Percentiles rank a stretch among this genome's conserved stretches.
Conservation (phyloP, 2,329 filamentous ascomycete species). For the Periconia sp. region DNA sequence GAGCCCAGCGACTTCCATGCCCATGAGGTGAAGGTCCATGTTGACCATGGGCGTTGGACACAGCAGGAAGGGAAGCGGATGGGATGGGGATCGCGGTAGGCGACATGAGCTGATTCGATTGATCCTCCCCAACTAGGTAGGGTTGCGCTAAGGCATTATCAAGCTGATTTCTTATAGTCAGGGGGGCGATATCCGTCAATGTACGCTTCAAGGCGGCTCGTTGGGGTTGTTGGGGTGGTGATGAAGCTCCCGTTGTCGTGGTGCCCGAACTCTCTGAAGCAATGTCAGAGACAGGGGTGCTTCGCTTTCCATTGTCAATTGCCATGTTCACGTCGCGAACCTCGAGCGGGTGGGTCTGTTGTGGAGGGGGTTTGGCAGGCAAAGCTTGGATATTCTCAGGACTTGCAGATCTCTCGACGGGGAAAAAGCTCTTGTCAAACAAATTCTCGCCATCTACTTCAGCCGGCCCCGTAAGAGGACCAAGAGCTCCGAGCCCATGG, state of each 20-base stretch:
- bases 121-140: constrained; percentile 61
- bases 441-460: constrained; percentile 73
- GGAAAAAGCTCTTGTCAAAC: constrained; percentile 80
- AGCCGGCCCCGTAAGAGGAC: constrained; percentile 80
- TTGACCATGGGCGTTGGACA: constrained; percentile 35
- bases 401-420: constrained; percentile 51
- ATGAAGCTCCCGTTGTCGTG: constrained; percentile 14
- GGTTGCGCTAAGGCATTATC: constrained; percentile 84
- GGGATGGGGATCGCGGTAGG: constrained; percentile 47
- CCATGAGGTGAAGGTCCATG: constrained; percentile 63
- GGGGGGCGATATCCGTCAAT: constrained; percentile 77
- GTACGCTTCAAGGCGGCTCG: constrained; percentile 79
- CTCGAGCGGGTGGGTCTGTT: constrained; percentile 14
- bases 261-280: constrained; percentile 26
- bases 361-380: constrained; percentile 20
- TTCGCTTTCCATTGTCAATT: constrained; percentile 16
- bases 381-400: constrained; percentile 41
- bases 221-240: constrained; percentile 24
- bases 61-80: constrained; percentile 22
- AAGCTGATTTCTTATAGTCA: constrained; percentile 77
- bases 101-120: constrained; percentile 48
- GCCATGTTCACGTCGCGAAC: constrained; percentile 8
- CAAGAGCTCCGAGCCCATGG: constrained; percentile 52
- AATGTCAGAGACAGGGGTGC: constrained; percentile 22
- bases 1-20: constrained; percentile 86